Evolutionary conservation across 192 early-diverging fungal species (phyloP), one percentile per base, ranked within the genome.

Genomic region (Coemansia sp.): DNA sequence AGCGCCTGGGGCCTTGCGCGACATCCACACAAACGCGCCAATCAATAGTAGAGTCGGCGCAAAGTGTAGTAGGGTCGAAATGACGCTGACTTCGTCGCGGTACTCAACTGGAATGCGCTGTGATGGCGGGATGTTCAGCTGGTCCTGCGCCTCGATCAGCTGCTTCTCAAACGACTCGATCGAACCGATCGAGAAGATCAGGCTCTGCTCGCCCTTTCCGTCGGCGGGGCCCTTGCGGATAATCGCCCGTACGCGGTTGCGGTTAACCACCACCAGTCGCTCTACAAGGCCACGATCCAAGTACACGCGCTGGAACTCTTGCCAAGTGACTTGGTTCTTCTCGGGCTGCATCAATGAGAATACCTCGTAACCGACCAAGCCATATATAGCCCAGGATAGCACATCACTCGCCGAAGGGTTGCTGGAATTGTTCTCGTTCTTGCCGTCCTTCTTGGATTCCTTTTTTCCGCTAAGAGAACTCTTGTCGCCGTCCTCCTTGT

Each of bases 41-140:
- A 97, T 86, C 74, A 98, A 73, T 45, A 98, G 75, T 17, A 96
- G 68, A 1, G 98, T 99, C 27, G 98, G 98, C 27, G 94, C 93
- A 77, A 99, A 88, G 81, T 97, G 93, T 32, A 98, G 79, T 64
- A 95, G 61, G 5, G 95, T 89, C 66, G 85, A 89, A 6, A 84
- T 61, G 14, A 93, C 37, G 74, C 83, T 89, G 69, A 94, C 85
- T 74, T 96, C 94, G 53, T 93, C 94, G 60, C 85, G 76, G 78
- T 96, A 99, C 23, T 94, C 87, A 2, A 99, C 94, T 0, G 96
- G 95, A 48, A 99, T 93, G 29, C 95, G 91, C 72, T 98, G 90
- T 34, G 85, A 86, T 19, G 93, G 80, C 21, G 95, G 95, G 60
- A 99, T 96, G 21, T 90, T 89, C 62, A 99, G 88, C 76, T 98